Evolutionary conservation across 2,329 filamentous ascomycete genomes (phyloP).

Genomic region (Dactylellina sp.): DNA sequence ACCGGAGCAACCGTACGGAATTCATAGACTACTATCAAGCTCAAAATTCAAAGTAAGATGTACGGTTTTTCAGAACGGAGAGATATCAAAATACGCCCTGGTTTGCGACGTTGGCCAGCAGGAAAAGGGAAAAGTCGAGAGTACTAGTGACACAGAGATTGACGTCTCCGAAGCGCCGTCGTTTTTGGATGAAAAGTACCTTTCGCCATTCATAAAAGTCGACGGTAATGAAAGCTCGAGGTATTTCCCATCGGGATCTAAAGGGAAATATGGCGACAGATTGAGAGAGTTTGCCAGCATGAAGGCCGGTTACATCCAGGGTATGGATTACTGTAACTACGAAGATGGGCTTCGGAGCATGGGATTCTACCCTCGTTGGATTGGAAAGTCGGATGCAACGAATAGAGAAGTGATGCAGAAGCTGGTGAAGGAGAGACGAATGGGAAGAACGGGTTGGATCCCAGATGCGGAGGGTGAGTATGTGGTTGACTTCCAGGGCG

Average conservation of each 20-base stretch:
- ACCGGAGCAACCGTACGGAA: conserved; percentile 8
- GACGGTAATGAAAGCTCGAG: neutral
- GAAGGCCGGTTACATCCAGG: conserved; percentile 4
- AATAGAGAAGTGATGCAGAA: conserved; percentile 13
- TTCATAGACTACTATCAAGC: conserved; percentile 6
- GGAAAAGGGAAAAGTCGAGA: neutral
- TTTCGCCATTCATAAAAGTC: conserved; percentile 4
- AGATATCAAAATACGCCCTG: neutral
- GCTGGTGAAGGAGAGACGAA: neutral
- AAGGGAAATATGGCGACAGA: neutral
- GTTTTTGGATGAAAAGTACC: conserved; percentile 17
- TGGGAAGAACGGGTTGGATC: neutral
- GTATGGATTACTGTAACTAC: conserved; percentile 12
- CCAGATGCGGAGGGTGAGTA: neutral
- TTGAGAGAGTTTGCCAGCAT: conserved; percentile 1
- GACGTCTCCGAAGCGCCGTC: neutral
- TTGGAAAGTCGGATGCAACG: conserved; percentile 11
- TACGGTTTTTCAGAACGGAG: neutral
- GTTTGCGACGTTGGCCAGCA: neutral
- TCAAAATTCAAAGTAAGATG: neutral
- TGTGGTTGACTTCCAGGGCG: conserved; percentile 3
- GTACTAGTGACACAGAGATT: neutral
- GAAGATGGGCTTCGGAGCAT: neutral
- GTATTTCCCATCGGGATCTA: neutral
- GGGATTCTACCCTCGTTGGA: conserved; percentile 12